Evolutionary conservation across 78 protist species (phyloP).

Genomic region (Planoprotostelium fungivorum): DNA sequence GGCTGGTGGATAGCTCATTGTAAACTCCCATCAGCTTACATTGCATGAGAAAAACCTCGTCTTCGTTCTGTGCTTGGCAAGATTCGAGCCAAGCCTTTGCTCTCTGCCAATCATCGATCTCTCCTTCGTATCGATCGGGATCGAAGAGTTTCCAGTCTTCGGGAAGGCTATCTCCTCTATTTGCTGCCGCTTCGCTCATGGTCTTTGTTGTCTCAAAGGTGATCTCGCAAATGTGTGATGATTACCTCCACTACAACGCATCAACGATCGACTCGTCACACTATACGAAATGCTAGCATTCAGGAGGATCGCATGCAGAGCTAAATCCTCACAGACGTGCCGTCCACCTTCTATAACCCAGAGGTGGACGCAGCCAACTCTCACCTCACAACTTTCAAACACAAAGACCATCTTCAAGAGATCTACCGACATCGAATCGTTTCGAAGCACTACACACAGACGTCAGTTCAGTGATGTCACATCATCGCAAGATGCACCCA

Average conservation of each 20-base stretch:
- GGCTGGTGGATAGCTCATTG: neutral
- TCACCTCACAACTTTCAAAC: neutral
- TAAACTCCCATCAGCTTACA: neutral
- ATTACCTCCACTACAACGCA: neutral
- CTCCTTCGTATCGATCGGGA: neutral
- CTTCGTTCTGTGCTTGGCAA: neutral
- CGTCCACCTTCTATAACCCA: neutral
- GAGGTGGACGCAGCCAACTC: neutral
- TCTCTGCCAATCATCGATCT: too few species aligned
- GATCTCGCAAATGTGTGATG: neutral
- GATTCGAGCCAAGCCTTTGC: neutral
- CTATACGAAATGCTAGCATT: neutral
- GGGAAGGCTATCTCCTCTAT: too few species aligned
- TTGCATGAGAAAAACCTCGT: neutral
- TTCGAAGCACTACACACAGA: neutral
- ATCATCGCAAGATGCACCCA: neutral
- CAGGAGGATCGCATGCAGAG: neutral
- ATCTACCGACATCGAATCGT: neutral
- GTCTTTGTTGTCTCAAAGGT: neutral
- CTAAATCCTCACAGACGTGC: neutral
- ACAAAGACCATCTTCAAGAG: neutral
- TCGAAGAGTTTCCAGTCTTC: too few species aligned
- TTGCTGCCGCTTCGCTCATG: neutral
- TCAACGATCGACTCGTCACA: neutral
- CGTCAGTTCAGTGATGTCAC: neutral